Evolutionary conservation across 257 asterid species (phyloP), one percentile per base, ranked within the genome.

Genomic region (Nicotiana paniculata): DNA sequence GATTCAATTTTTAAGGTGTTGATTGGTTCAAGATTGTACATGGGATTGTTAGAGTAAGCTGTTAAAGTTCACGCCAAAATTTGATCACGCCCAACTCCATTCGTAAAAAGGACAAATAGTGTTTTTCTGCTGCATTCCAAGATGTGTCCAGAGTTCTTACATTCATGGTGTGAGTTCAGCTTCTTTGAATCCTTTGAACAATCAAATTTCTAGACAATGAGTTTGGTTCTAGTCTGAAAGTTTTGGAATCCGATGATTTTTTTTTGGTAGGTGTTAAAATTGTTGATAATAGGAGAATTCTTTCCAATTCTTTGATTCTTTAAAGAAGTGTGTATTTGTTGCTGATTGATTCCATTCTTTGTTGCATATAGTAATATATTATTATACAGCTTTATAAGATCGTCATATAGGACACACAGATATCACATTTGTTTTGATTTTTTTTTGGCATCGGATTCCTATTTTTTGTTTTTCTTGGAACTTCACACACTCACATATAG

Each of bases 401-500:
- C 21, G 16, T 58, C 64, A 86, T 84, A 87, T 91, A 93, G 97
- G 96, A 89, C 91, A 92, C 92, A 84, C 89, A 81, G 74, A 54
- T 62, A 21, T 68, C 77, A 76, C 77, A 81, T 72, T 85, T 83
- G 39, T 70, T 53, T 48, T 67, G 35, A 35, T 77, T 88, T 86
- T 85, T 21, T 91, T 91, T 91, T 84, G 91, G 86, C 98, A 92
- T 95, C 97, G 99, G 97, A 93, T 95, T 93, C 98, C 97, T 81
- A 37, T 85, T 90, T 67, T 86, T 68, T 85, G 84, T 85, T 79
- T 82, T 89, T 83, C 84, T 90, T 90, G 83, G 83, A 85, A 87
- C 81, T 90, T 83, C 95, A 86, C 96, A 87, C 91, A 87, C 91
- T 85, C 94, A 91, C 86, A 70, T 90, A 89, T 82, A 77, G 80